Conservation (phyloP, 2,329 filamentous ascomycete genomes). For the Fonsecaea monophora region DNA sequence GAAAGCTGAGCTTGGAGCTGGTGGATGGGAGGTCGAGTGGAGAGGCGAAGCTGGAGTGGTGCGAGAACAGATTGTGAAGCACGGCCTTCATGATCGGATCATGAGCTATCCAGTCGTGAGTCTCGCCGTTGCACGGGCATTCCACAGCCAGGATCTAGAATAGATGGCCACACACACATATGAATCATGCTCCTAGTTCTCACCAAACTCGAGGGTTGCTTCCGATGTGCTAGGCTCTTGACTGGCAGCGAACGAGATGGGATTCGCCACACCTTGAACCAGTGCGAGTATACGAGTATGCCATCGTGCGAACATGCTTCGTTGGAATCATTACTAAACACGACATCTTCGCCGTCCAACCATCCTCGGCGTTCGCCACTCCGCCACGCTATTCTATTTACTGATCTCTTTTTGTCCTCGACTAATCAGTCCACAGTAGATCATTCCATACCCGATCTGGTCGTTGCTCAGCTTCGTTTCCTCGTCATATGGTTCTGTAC, state of each 20-base stretch:
- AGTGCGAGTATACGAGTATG: too few species aligned
- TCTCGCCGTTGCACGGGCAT: slow-evolving; percentile 58
- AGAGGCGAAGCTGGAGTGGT: slow-evolving; percentile 55
- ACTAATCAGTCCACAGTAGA: neutral
- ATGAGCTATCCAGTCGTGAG: slow-evolving; percentile 65
- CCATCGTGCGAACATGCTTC: too few species aligned
- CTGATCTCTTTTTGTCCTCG: neutral
- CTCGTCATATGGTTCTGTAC: neutral
- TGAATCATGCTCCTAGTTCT: too few species aligned
- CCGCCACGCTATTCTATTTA: neutral
- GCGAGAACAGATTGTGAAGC: slow-evolving; percentile 62
- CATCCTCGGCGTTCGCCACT: neutral
- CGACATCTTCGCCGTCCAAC: neutral
- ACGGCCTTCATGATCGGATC: slow-evolving; percentile 64
- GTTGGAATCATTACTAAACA: neutral
- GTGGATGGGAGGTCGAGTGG: slow-evolving; percentile 60
- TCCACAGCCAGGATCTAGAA: slow-evolving; percentile 40
- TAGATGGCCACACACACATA: neutral
- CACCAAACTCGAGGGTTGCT: too few species aligned
- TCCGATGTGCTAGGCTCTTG: too few species aligned
- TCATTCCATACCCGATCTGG: neutral
- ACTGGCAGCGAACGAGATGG: too few species aligned
- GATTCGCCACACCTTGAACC: neutral
- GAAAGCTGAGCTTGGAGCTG: slow-evolving; percentile 54
- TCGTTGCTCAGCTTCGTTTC: neutral